Conservation (phyloP, 2,329 filamentous ascomycete genomes). For the Fusarium tupiense region DNA sequence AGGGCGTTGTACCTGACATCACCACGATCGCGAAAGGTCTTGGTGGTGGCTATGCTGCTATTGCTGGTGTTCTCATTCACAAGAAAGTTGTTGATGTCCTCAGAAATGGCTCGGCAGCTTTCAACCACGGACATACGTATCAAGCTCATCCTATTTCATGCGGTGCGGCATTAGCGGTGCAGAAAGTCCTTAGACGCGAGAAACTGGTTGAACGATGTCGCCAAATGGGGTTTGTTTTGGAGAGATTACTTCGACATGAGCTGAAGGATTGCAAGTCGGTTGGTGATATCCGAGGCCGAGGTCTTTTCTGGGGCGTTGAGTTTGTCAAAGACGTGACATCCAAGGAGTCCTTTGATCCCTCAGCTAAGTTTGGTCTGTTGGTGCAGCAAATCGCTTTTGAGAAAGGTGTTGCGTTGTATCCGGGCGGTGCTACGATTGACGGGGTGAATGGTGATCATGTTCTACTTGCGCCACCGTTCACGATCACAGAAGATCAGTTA, state of each 20-base stretch:
- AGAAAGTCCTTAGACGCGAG: slow-evolving; percentile 66
- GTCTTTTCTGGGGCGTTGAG: slow-evolving; percentile 59
- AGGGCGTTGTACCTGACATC: slow-evolving; percentile 32
- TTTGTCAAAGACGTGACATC: slow-evolving; percentile 51
- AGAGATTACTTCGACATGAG: not conserved
- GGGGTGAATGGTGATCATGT: slow-evolving; percentile 73
- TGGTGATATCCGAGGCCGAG: slow-evolving; percentile 16
- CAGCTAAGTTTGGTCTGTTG: slow-evolving; percentile 40
- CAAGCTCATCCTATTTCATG: slow-evolving; percentile 69
- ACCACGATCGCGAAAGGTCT: slow-evolving; percentile 59
- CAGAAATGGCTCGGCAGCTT: slow-evolving; percentile 47
- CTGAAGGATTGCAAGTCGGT: not conserved
- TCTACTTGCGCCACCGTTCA: slow-evolving; percentile 74
- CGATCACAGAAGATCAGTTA: slow-evolving; percentile 55
- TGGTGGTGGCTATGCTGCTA: slow-evolving; percentile 60
- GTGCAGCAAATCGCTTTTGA: slow-evolving; percentile 46
- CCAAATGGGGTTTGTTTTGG: slow-evolving; percentile 55
- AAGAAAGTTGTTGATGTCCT: slow-evolving; percentile 58
- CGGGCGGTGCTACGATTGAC: slow-evolving; percentile 68
- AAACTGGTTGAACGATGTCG: slow-evolving; percentile 67
- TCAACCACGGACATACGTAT: slow-evolving; percentile 68
- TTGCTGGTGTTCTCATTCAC: slow-evolving; percentile 69
- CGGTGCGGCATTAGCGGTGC: slow-evolving; percentile 70
- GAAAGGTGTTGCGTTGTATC: slow-evolving; percentile 63
- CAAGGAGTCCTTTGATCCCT: slow-evolving; percentile 49